phyloP scores from a whole-genome alignment of 2,329 filamentous ascomycete species.

The Rutstroemia sp. region DNA sequence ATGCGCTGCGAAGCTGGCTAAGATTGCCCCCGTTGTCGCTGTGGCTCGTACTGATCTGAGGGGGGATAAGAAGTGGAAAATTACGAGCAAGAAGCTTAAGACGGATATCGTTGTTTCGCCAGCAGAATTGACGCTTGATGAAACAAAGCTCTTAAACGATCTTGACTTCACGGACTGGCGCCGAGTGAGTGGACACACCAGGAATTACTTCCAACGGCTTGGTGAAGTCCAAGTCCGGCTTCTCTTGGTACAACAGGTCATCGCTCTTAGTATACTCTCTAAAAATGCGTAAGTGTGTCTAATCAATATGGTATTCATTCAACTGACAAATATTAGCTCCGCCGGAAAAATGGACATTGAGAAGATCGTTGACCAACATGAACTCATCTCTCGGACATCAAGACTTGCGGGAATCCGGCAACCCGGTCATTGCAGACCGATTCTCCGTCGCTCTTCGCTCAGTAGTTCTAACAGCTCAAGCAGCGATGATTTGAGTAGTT shows the following conservation, averaged over 20 bases:
- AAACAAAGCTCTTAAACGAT: constrained; percentile 13
- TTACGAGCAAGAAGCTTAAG: constrained; percentile 8
- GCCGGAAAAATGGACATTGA: constrained; percentile 18
- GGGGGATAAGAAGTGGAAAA: constrained; percentile 11
- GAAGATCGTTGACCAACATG: constrained; percentile 18
- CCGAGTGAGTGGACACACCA: neutral
- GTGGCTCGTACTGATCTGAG: constrained; percentile 11
- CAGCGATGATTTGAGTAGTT: constrained; percentile 8
- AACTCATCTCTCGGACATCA: constrained; percentile 18
- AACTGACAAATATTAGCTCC: constrained; percentile 9
- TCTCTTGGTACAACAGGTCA: constrained; percentile 20
- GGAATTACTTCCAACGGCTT: constrained; percentile 12
- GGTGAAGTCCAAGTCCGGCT: constrained; percentile 20
- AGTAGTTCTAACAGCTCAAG: constrained; percentile 8
- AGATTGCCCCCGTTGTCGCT: constrained; percentile 10
- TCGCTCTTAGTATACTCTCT: constrained; percentile 16
- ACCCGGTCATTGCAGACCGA: neutral
- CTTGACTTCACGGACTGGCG: constrained; percentile 18
- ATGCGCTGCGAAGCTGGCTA: constrained; percentile 15
- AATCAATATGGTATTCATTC: neutral
- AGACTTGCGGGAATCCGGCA: constrained; percentile 13
- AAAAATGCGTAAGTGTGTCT: constrained; percentile 16
- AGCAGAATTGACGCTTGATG: constrained; percentile 13
- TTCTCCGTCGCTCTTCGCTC: neutral
- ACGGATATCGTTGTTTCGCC: constrained; percentile 1